These are phyloP conservation scores for Fusarium incarnatum DNA, from an alignment of 2,329 filamentous ascomycete species.

Conservation along the genomic window DNA sequence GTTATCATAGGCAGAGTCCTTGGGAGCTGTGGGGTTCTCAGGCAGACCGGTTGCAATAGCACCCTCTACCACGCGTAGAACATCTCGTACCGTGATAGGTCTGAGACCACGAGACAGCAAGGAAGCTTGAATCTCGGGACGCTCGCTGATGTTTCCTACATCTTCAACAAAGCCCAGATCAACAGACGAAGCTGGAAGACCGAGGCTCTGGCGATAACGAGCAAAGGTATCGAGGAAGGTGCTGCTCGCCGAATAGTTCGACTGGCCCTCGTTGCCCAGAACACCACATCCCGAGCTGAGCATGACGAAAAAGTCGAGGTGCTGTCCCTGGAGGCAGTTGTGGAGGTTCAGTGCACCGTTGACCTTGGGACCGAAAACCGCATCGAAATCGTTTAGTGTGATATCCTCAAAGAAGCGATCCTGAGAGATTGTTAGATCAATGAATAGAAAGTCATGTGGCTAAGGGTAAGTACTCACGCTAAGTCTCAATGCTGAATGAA, in stretches of 20 bases:
- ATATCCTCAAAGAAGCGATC: slow-evolving; percentile 42
- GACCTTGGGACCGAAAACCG: slow-evolving; percentile 41
- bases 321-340: slow-evolving; percentile 26
- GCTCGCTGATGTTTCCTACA: slow-evolving; percentile 43
- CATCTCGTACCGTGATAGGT: slow-evolving; percentile 42
- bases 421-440: slow-evolving; percentile 20
- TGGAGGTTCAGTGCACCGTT: slow-evolving; percentile 41
- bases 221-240: slow-evolving; percentile 43
- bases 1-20: slow-evolving; percentile 27
- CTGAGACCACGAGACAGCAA: slow-evolving; percentile 37
- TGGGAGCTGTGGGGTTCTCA: slow-evolving; percentile 4
- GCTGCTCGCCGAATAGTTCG: slow-evolving; percentile 40
- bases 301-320: slow-evolving; percentile 44
- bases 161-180: slow-evolving; percentile 41
- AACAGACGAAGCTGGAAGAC: slow-evolving; percentile 37
- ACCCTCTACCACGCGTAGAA: slow-evolving; percentile 40
- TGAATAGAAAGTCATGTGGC: background rate
- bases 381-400: slow-evolving; percentile 35
- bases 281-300: slow-evolving; percentile 41
- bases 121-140: slow-evolving; percentile 40
- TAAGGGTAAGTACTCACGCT: slow-evolving; percentile 29
- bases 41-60: slow-evolving; percentile 38
- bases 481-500: slow-evolving; percentile 41
- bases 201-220: slow-evolving; percentile 37
- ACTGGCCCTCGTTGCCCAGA: slow-evolving; percentile 40